These are phyloP conservation scores for Tricholoma saponaceum DNA, from an alignment of 768 basidiomycete genomes.

Conservation along the genomic window DNA sequence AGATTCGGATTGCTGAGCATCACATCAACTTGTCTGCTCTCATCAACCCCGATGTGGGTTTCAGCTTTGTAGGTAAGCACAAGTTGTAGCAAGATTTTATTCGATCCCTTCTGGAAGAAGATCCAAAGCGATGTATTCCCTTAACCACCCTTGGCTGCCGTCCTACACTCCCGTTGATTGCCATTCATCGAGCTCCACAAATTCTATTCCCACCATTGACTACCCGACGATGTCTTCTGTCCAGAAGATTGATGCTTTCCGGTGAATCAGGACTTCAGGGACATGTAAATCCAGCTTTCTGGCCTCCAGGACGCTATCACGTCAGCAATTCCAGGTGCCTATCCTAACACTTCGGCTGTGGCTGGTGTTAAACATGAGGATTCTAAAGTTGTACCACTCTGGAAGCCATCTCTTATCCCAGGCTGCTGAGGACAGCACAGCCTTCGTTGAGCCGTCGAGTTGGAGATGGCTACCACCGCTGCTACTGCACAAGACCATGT, in stretches of 20 bases:
- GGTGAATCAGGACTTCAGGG: constrained; percentile 28
- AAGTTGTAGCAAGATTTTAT: constrained; percentile 63
- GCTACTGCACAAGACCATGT: constrained; percentile 26
- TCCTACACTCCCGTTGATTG: constrained; percentile 24
- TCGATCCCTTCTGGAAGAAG: constrained; percentile 52
- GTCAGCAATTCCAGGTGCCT: constrained; percentile 9
- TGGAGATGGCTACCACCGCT: constrained; percentile 53
- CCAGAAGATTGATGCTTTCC: constrained; percentile 13
- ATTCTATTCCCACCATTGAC: constrained; percentile 11
- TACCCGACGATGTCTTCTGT: constrained; percentile 20
- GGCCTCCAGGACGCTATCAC: neutral
- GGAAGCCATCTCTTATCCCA: constrained; percentile 44
- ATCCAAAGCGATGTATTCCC: constrained; percentile 65
- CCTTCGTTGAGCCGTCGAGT: constrained; percentile 47
- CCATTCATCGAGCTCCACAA: neutral
- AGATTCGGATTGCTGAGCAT: constrained; percentile 54
- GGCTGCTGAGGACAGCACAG: constrained; percentile 37
- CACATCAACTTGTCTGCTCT: constrained; percentile 61
- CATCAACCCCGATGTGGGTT: constrained; percentile 16
- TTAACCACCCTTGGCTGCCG: constrained; percentile 74
- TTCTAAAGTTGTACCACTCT: constrained; percentile 34
- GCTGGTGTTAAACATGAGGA: constrained; percentile 16
- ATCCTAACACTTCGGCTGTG: constrained; percentile 4
- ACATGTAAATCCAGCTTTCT: constrained; percentile 27
- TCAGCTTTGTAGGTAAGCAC: constrained; percentile 47